Conservation (phyloP, 2,329 filamentous ascomycete species). For the Pyrenophora seminiperda region DNA sequence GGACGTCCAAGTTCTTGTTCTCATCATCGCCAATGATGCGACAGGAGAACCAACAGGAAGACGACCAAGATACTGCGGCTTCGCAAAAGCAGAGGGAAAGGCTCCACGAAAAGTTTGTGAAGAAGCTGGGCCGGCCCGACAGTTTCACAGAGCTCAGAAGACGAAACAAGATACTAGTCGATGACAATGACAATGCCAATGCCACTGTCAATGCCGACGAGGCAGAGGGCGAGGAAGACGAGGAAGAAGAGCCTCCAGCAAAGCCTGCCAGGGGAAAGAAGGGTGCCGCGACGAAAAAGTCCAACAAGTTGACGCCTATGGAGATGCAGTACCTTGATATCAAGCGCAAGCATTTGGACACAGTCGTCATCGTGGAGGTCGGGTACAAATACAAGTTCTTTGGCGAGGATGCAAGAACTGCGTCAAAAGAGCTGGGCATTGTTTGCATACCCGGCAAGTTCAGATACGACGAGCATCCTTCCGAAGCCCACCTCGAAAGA, state of each 20-base stretch:
- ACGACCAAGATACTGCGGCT: constrained; percentile 56
- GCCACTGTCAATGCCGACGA: constrained; percentile 58
- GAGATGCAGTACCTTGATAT: constrained; percentile 93
- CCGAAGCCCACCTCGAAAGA: constrained; percentile 86
- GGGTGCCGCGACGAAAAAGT: constrained; percentile 66
- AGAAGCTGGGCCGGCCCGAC: constrained; percentile 85
- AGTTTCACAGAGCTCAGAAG: constrained; percentile 72
- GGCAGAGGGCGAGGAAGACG: constrained; percentile 61
- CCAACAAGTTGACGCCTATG: constrained; percentile 87
- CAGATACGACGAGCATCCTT: constrained; percentile 82
- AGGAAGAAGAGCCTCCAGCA: constrained; percentile 60
- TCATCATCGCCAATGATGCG: constrained; percentile 54
- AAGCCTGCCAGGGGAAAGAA: constrained; percentile 57
- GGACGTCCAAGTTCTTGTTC: constrained; percentile 65
- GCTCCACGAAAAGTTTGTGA: constrained; percentile 83
- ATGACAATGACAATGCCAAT: constrained; percentile 59
- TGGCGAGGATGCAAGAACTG: constrained; percentile 88
- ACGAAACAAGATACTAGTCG: constrained; percentile 60
- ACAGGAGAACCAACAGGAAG: constrained; percentile 41
- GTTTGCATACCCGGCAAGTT: constrained; percentile 96
- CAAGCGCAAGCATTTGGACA: constrained; percentile 88
- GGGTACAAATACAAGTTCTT: constrained; percentile 99
- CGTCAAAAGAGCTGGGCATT: constrained; percentile 89
- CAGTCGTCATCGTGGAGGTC: constrained; percentile 88
- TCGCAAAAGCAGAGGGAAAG: constrained; percentile 67